phyloP scores from a whole-genome alignment of 768 basidiomycete species.

The Termitomyces sp. region DNA sequence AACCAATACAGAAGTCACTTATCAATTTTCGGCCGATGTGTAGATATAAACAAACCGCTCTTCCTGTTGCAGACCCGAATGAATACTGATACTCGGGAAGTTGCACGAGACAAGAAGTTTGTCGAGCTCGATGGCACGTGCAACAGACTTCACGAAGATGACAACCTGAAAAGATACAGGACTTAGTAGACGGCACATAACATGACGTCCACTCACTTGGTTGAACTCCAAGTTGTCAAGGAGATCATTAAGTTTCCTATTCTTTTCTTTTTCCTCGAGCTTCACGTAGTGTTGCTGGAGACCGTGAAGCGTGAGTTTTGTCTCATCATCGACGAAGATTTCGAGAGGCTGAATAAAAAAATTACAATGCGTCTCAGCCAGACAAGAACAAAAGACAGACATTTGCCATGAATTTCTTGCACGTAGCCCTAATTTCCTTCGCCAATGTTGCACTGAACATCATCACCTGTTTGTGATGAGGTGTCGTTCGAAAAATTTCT shows the following conservation, averaged over 20 bases:
- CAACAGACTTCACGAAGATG: constrained; percentile 98
- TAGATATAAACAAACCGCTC: constrained; percentile 67
- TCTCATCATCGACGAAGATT: constrained; percentile 99
- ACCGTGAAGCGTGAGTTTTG: constrained; percentile 95
- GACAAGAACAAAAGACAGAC: constrained; percentile 44
- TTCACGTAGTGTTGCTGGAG: constrained; percentile 99
- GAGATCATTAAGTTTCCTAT: constrained; percentile 94
- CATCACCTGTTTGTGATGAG: constrained; percentile 99
- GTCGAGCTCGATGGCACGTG: constrained; percentile 94
- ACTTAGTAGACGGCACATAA: not conserved
- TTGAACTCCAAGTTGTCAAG: constrained; percentile 98
- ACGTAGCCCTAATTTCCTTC: constrained; percentile 95
- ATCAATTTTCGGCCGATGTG: not conserved
- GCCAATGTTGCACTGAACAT: constrained; percentile 99
- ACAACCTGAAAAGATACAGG: constrained; percentile 65
- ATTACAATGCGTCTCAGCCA: not conserved
- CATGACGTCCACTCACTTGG: constrained; percentile 51
- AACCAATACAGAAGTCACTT: constrained; percentile 6
- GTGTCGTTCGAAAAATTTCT: constrained; percentile 98
- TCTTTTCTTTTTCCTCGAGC: constrained; percentile 91
- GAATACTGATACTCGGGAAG: constrained; percentile 97
- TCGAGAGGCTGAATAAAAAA: constrained; percentile 73
- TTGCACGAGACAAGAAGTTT: constrained; percentile 95
- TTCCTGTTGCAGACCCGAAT: constrained; percentile 90
- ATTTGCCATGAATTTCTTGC: constrained; percentile 99